Evolutionary conservation across 139 green algal genomes (phyloP).

Genomic region (Tetratostichococcus sp.): DNA sequence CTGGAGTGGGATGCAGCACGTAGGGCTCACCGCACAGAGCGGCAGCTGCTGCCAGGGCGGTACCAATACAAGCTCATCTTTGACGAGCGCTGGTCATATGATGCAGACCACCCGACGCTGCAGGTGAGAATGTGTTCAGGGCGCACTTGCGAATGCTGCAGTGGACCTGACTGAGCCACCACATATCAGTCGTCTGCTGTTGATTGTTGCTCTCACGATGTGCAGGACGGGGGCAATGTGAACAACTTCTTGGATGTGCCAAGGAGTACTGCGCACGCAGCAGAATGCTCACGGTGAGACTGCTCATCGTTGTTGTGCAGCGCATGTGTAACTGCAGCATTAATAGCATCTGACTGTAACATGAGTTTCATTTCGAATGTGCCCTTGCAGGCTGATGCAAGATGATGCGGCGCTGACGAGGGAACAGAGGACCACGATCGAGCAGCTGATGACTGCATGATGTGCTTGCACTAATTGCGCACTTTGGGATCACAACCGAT

Average conservation of each 20-base stretch:
- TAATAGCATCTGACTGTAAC: too few relatives aligned
- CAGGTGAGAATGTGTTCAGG: conserved; percentile 2
- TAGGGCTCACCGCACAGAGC: conserved; percentile 18
- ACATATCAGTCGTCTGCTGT: not conserved
- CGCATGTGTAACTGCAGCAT: too few relatives aligned
- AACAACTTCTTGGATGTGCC: conserved; percentile 74
- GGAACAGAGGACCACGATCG: not conserved
- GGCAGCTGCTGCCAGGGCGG: conserved; percentile 41
- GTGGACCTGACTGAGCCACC: too few relatives aligned
- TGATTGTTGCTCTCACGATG: too few relatives aligned
- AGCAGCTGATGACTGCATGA: not conserved
- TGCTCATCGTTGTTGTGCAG: too few relatives aligned
- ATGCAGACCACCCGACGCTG: conserved; percentile 60
- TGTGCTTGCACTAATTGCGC: too few relatives aligned
- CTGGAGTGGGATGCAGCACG: conserved; percentile 37
- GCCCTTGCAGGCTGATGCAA: conserved; percentile 2
- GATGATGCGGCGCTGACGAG: conserved; percentile 5
- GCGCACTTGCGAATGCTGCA: too few relatives aligned
- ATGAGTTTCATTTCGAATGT: too few relatives aligned
- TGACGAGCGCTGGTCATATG: conserved; percentile 82
- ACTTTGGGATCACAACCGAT: too few relatives aligned
- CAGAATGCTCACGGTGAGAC: not conserved
- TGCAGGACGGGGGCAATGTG: conserved; percentile 64
- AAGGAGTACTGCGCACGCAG: not conserved
- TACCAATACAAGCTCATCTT: conserved; percentile 94